Base-by-base conservation (phyloP, 306 rosid genomes). In the Abrus precatorius region DNA sequence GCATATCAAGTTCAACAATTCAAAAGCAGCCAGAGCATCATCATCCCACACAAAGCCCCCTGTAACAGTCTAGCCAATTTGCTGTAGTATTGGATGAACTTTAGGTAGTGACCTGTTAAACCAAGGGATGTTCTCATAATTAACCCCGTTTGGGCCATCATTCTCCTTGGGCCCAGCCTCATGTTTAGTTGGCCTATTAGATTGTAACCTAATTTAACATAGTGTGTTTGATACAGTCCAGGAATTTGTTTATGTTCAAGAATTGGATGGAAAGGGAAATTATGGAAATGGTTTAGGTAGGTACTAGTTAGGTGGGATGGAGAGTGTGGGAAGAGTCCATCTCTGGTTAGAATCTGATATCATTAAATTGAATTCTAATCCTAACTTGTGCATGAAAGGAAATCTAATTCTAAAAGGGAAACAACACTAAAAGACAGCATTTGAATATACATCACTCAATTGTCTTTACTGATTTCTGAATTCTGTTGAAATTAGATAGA, bases 191-290 rank as follows among this genome's bases (percentile, higher is more conserved):
- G 20, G 20, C 20, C 20, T 20, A 20, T 20, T 20, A 20, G 20
- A 20, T 20, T 69, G 77, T 57, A 27, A 82, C 57, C 61, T 47
- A 59, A 43, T 38, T 57, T 60, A 20, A 13, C 63, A 20, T 20
- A 12, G 44, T 13, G 9, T 74, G 43, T 74, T 41, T 38, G 49
- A 53, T 38, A 34, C 50, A 9, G 34, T 29, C 36, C 36, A 1
- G 36, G 53, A 10, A 53, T 40, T 40, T 9, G 5, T 40, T 54
- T 55, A 27, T 52, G 30, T 36, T 72, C 55, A 52, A 20, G 20
- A 40, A 29, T 72, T 71, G 59, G 14, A 50, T 71, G n/a, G 49
- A 20, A 67, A 67, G 14, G 54, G 14, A 41, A 34, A 34, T 36
- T 53, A n/a, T 72, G 53, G n/a, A 74, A 74, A 12, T 56, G 40